These are phyloP conservation scores for Fraxinus sp. DNA, from an alignment of 305 asterid species.

Conservation along the genomic window DNA sequence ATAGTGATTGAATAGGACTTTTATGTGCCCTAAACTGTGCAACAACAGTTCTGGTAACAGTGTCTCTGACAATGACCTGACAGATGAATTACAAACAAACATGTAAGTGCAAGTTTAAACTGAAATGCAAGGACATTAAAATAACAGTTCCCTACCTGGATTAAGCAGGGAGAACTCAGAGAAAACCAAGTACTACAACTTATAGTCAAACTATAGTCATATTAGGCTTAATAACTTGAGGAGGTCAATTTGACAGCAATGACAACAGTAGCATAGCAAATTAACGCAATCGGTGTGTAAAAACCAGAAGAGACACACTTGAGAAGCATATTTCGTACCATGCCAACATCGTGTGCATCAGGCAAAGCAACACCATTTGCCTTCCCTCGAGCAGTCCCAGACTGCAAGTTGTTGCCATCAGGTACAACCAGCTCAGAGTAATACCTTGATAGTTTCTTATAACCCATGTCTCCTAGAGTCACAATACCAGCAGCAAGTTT, in stretches of 20 bases:
- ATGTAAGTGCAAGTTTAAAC: not conserved
- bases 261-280: not conserved
- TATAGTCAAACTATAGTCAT: not conserved
- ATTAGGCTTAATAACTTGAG: not conserved
- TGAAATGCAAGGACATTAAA: not conserved
- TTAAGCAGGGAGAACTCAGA: not conserved
- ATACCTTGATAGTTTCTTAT: conserved; percentile 78
- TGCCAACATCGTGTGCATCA: conserved; percentile 65
- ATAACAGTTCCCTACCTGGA: not conserved
- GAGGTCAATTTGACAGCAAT: not conserved
- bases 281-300: not conserved
- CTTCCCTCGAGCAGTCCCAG: conserved; percentile 46
- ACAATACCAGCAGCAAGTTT: conserved; percentile 90
- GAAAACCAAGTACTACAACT: not conserved
- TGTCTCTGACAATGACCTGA: conserved; percentile 51
- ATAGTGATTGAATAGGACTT: conserved; percentile 47
- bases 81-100: not conserved
- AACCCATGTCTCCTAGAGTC: conserved; percentile 85
- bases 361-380: conserved; percentile 32
- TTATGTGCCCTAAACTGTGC: conserved; percentile 56
- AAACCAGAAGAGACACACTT: not conserved
- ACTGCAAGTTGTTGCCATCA: conserved; percentile 51
- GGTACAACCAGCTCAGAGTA: conserved; percentile 64
- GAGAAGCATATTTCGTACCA: conserved; percentile 51
- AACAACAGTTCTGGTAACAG: conserved; percentile 36